These are phyloP conservation scores for Tuber indicum DNA, from an alignment of 495 filamentous ascomycete species.

Conservation along the genomic window DNA sequence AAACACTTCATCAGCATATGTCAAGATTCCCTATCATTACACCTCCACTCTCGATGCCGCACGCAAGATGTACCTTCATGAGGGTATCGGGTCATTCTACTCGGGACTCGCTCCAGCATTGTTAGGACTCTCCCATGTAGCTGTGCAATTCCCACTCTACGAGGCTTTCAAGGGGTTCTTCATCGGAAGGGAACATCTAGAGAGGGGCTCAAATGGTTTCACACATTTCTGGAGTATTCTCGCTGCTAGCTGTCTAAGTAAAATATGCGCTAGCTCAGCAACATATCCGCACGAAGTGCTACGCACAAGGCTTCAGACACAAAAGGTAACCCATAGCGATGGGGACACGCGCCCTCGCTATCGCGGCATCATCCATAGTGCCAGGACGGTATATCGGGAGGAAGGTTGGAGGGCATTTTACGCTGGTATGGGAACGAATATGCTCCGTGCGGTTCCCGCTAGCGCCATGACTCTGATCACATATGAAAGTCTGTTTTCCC, in stretches of 20 bases:
- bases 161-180: slow-evolving; percentile 88
- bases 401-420: slow-evolving; percentile 98
- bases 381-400: slow-evolving; percentile 73
- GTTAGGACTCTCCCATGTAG: slow-evolving; percentile 87
- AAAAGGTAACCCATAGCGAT: slow-evolving; percentile 48
- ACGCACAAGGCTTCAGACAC: slow-evolving; percentile 81
- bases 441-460: slow-evolving; percentile 89
- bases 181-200: slow-evolving; percentile 63
- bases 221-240: slow-evolving; percentile 69
- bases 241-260: slow-evolving; percentile 85
- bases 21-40: slow-evolving; percentile 81
- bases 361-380: slow-evolving; percentile 71
- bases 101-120: slow-evolving; percentile 89
- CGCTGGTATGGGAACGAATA: slow-evolving; percentile 94
- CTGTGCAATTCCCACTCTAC: slow-evolving; percentile 94
- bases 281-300: slow-evolving; percentile 98
- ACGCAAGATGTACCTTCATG: slow-evolving; percentile 84
- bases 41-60: slow-evolving; percentile 77
- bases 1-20: slow-evolving; percentile 49
- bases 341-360: slow-evolving; percentile 63
- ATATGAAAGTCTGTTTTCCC: slow-evolving; percentile 55
- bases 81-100: slow-evolving; percentile 88
- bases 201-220: slow-evolving; percentile 45
- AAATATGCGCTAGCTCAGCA: slow-evolving; percentile 85
- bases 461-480: slow-evolving; percentile 97